phyloP scores from a whole-genome alignment of 2,329 filamentous ascomycete genomes.

The Epichloe hybrida region DNA sequence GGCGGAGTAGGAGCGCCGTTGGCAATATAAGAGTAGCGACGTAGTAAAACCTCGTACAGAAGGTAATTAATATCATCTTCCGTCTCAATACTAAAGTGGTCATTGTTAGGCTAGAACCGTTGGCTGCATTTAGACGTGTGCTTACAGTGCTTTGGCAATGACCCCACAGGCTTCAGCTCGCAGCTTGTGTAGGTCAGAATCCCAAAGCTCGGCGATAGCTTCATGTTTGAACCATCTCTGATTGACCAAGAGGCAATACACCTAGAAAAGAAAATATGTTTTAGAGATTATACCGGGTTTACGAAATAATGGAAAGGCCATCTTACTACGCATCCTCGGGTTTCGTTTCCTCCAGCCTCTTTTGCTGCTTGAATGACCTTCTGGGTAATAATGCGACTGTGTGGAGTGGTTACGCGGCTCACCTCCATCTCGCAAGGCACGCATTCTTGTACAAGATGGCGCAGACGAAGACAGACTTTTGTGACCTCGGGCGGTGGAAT shows the following conservation, averaged over 20 bases:
- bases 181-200: slow-evolving; percentile 69
- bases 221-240: slow-evolving; percentile 68
- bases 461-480: slow-evolving; percentile 76
- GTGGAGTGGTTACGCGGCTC: slow-evolving; percentile 58
- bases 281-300: no score
- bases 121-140: not conserved
- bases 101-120: not conserved
- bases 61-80: slow-evolving; percentile 72
- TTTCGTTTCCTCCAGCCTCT: slow-evolving; percentile 63
- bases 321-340: slow-evolving; percentile 58
- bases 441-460: slow-evolving; percentile 78
- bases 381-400: slow-evolving; percentile 73
- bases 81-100: slow-evolving; percentile 53
- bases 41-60: slow-evolving; percentile 68
- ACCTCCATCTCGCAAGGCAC: slow-evolving; percentile 84
- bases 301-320: not conserved
- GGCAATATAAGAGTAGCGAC: slow-evolving; percentile 71
- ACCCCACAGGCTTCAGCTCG: slow-evolving; percentile 78
- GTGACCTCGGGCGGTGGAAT: slow-evolving; percentile 72
- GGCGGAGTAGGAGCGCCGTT: slow-evolving; percentile 60
- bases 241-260: slow-evolving; percentile 66
- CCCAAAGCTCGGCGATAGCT: slow-evolving; percentile 73
- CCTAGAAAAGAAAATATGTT: slow-evolving; percentile 12
- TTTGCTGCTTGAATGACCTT: slow-evolving; percentile 69
- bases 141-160: slow-evolving; percentile 65